These are phyloP conservation scores for Candida ovalis DNA, from an alignment of 805 yeast species.

Conservation along the genomic window DNA sequence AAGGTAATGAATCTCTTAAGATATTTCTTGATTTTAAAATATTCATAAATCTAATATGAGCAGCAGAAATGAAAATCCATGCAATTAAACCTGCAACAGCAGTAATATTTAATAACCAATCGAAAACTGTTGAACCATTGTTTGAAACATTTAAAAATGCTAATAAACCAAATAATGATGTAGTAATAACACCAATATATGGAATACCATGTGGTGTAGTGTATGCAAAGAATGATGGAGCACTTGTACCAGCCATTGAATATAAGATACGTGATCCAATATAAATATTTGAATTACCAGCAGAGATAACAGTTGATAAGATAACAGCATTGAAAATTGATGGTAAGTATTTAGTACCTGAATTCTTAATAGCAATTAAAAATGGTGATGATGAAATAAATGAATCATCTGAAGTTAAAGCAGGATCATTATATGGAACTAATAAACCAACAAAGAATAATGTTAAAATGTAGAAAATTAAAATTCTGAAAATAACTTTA, in stretches of 20 bases:
- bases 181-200: constrained; percentile 48
- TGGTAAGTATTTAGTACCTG: constrained; percentile 65
- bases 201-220: constrained; percentile 63
- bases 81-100: constrained; percentile 73
- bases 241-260: constrained; percentile 59
- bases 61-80: constrained; percentile 62
- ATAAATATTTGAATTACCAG: constrained; percentile 73
- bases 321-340: constrained; percentile 71
- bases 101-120: constrained; percentile 73
- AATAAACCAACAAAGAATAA: constrained; percentile 66
- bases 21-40: constrained; percentile 61
- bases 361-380: constrained; percentile 63
- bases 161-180: constrained; percentile 59
- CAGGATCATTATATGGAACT: constrained; percentile 65
- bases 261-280: constrained; percentile 66
- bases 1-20: constrained; percentile 66
- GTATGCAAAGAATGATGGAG: constrained; percentile 48
- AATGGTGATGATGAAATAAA: constrained; percentile 64
- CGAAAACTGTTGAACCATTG: constrained; percentile 55
- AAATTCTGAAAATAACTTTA: constrained; percentile 63
- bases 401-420: constrained; percentile 33
- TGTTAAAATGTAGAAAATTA: constrained; percentile 61
- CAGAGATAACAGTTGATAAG: constrained; percentile 64
- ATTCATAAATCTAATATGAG: constrained; percentile 68
- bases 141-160: constrained; percentile 56